Conservation (phyloP, 2,329 filamentous ascomycete genomes). For the Fusarium nelsonii region DNA sequence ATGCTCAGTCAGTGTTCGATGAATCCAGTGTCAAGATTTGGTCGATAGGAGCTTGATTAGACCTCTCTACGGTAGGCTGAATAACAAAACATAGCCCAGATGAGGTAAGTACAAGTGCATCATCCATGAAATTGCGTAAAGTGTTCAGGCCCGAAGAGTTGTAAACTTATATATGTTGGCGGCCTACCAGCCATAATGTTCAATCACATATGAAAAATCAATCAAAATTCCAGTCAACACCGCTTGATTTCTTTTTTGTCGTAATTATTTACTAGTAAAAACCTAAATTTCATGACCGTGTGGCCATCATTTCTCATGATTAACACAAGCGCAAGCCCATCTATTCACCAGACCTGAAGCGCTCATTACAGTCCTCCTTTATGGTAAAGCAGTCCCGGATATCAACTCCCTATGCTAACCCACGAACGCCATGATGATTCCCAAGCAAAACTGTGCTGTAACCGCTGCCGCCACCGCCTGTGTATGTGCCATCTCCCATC, state of each 20-base stretch:
- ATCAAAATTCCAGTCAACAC: not conserved
- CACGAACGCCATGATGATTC: constrained; percentile 14
- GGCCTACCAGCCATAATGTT: not conserved
- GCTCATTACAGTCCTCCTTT: constrained; percentile 22
- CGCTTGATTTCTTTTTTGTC: constrained; percentile 23
- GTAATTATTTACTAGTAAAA: constrained; percentile 34
- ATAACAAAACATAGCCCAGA: not conserved
- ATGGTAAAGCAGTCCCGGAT: constrained; percentile 31
- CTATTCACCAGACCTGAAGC: constrained; percentile 15
- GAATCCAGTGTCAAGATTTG: constrained; percentile 47
- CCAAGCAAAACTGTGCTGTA: constrained; percentile 5
- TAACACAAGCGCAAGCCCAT: constrained; percentile 21
- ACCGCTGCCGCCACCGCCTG: not conserved
- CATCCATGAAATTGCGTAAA: not conserved
- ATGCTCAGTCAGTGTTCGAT: constrained; percentile 35
- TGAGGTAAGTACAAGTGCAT: not conserved
- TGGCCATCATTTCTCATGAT: constrained; percentile 38
- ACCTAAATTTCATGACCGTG: constrained; percentile 24
- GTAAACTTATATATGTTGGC: not conserved
- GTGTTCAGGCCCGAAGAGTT: not conserved
- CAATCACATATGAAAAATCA: not conserved
- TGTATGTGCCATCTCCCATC: constrained; percentile 13
- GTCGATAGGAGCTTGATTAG: constrained; percentile 40
- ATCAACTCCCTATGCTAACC: constrained; percentile 34
- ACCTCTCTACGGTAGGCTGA: not conserved